Percentiles rank a stretch among this genome's conserved stretches.
phyloP scores from a whole-genome alignment of 768 basidiomycete species.

The Leccinum uliginosum region DNA sequence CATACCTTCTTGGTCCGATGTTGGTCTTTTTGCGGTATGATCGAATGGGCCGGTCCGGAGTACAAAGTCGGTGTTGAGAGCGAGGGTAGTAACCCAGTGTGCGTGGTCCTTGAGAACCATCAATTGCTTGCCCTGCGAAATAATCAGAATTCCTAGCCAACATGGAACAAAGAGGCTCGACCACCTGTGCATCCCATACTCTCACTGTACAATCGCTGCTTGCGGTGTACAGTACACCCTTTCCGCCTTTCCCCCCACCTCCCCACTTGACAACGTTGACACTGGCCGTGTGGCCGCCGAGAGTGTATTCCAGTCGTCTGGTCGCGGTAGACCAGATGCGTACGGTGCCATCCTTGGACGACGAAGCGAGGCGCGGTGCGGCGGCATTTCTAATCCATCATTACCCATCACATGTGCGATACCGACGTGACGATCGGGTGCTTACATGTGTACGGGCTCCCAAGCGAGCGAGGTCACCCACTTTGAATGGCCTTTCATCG shows the following conservation, averaged over 20 bases:
- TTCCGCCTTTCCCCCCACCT: conserved; percentile 63
- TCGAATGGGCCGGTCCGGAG: conserved; percentile 94
- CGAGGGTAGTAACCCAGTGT: conserved; percentile 97
- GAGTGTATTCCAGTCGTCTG: conserved; percentile 70
- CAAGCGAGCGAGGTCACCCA: conserved; percentile 95
- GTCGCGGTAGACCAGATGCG: conserved; percentile 86
- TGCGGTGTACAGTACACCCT: conserved; percentile 87
- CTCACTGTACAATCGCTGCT: conserved; percentile 92
- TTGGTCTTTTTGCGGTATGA: conserved; percentile 73
- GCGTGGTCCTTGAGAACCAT: conserved; percentile 92
- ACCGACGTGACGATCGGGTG: conserved; percentile 8
- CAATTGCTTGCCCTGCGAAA: conserved; percentile 70
- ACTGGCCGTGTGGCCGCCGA: conserved; percentile 91
- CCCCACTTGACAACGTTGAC: conserved; percentile 98
- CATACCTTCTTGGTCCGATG: conserved; percentile 78
- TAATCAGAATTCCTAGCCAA: conserved; percentile 2
- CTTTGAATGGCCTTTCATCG: conserved; percentile 89
- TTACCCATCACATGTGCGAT: conserved; percentile 5
- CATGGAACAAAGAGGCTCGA: conserved; percentile 30
- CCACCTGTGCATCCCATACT: conserved; percentile 86
- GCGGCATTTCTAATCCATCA: conserved; percentile 56
- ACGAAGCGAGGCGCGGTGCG: conserved; percentile 84
- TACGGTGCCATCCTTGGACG: conserved; percentile 94
- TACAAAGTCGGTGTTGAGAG: conserved; percentile 93
- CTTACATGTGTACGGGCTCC: conserved; percentile 93